Evolutionary conservation across 208 protist genomes (phyloP).

Genomic region (Leishmania tropica): DNA sequence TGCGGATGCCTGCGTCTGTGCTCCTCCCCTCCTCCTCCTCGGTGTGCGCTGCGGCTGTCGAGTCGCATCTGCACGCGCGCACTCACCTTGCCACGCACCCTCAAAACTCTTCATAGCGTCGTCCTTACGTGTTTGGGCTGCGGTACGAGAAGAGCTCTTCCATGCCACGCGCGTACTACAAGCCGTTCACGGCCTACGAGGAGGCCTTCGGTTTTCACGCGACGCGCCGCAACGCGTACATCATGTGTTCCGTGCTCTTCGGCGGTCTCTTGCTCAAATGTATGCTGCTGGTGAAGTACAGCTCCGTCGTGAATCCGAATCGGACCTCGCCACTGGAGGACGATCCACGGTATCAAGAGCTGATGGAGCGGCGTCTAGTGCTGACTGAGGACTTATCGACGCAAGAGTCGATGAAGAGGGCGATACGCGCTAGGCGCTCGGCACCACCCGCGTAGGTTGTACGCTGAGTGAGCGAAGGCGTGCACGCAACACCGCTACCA

Average conservation of each 20-base stretch:
- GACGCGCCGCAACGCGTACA: conserved; percentile 69
- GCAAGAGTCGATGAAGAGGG: conserved; percentile 42
- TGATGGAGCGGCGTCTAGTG: conserved; percentile 51
- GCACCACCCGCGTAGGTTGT: conserved; percentile 35
- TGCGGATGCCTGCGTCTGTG: not conserved
- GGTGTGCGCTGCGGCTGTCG: not conserved
- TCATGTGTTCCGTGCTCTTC: conserved; percentile 70
- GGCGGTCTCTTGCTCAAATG: conserved; percentile 70
- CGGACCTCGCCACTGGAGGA: conserved; percentile 32
- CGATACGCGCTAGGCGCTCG: conserved; percentile 22
- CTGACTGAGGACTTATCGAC: conserved; percentile 42
- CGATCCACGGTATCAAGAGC: conserved; percentile 49
- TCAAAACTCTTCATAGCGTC: not conserved
- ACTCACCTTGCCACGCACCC: conserved; percentile 7
- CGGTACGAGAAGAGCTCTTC: not conserved
- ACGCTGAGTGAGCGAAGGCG: not conserved
- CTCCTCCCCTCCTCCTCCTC: conserved; percentile 1
- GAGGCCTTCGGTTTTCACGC: conserved; percentile 78
- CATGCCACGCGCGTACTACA: conserved; percentile 87
- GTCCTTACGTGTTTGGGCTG: not conserved
- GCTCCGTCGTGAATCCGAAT: conserved; percentile 32
- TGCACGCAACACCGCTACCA: not conserved
- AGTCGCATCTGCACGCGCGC: not conserved
- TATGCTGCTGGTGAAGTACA: conserved; percentile 51
- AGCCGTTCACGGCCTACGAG: conserved; percentile 84